phyloP scores from a whole-genome alignment of 140 eudicot genomes.

The Bidens hawaiensis region DNA sequence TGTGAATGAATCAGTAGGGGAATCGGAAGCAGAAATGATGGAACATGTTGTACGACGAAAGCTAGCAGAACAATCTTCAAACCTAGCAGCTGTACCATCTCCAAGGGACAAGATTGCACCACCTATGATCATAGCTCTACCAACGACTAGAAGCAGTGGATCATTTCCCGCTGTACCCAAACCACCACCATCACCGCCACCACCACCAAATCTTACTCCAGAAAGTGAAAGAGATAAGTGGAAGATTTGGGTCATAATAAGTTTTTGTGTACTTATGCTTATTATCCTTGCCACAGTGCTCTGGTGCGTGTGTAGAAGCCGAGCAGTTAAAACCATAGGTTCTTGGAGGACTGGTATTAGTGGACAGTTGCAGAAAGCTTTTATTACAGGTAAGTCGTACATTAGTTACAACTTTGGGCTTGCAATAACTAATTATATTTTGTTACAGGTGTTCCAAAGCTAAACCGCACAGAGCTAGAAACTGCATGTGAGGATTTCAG shows the following conservation, averaged over 20 bases:
- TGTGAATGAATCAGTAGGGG: slow-evolving; percentile 28
- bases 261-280: slow-evolving; percentile 34
- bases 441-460: slow-evolving; percentile 75
- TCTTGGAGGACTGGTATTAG: slow-evolving; percentile 95
- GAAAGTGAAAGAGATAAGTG: slow-evolving; percentile 10
- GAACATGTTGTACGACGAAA: slow-evolving; percentile 48
- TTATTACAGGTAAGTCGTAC: slow-evolving; percentile 59
- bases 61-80: slow-evolving; percentile 49
- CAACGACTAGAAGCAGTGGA: slow-evolving; percentile 80
- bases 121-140: slow-evolving; percentile 36
- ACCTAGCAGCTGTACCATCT: slow-evolving; percentile 58
- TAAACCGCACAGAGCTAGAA: slow-evolving; percentile 80
- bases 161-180: slow-evolving; percentile 71
- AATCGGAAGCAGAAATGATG: slow-evolving; percentile 29
- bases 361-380: slow-evolving; percentile 95
- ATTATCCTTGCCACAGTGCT: slow-evolving; percentile 31
- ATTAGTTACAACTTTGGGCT: not conserved
- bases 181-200: slow-evolving; percentile 18
- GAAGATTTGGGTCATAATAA: slow-evolving; percentile 39
- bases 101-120: slow-evolving; percentile 24
- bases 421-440: not conserved
- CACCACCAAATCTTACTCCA: slow-evolving; percentile 17
- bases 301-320: slow-evolving; percentile 42
- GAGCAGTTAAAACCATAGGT: slow-evolving; percentile 45
- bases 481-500: slow-evolving; percentile 97